Conservation (phyloP, 805 yeast genomes). For the Wickerhamiella musiphila region DNA sequence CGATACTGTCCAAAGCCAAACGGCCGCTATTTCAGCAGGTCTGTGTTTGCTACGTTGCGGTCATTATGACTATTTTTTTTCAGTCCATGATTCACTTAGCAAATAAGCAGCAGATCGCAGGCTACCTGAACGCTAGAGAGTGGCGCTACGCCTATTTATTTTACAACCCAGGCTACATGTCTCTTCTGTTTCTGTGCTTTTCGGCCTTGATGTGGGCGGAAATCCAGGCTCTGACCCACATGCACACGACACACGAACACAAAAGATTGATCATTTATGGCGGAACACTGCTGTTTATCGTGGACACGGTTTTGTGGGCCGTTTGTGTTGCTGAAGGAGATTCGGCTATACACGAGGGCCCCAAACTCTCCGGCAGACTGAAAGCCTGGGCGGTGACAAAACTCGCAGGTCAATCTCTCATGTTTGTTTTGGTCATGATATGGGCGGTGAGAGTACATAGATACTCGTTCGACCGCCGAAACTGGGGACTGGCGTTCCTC, state of each 20-base stretch:
- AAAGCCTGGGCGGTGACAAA: conserved; percentile 1
- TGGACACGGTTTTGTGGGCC: not conserved
- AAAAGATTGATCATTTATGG: not conserved
- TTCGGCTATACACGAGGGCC: not conserved
- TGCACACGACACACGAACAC: not conserved
- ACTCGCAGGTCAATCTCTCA: not conserved
- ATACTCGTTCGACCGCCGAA: not conserved
- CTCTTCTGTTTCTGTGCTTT: not conserved
- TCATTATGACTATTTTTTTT: conserved; percentile 1
- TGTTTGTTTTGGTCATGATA: not conserved
- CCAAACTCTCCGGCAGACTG: not conserved
- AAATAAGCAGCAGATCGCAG: not conserved
- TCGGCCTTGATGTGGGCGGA: not conserved
- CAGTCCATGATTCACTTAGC: not conserved
- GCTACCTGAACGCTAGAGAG: conserved; percentile 1
- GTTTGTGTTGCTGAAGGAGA: not conserved
- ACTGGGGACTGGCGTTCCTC: conserved; percentile 1
- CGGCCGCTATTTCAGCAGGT: conserved; percentile 1
- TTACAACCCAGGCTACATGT: not conserved
- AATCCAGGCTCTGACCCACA: not conserved
- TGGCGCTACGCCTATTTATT: not conserved
- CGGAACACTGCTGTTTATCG: not conserved
- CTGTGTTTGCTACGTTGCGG: not conserved
- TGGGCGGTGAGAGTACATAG: not conserved
- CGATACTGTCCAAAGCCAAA: not conserved